These are phyloP conservation scores for Xanthoceras sorbifolium DNA, from an alignment of 345 rosid species.

Conservation along the genomic window DNA sequence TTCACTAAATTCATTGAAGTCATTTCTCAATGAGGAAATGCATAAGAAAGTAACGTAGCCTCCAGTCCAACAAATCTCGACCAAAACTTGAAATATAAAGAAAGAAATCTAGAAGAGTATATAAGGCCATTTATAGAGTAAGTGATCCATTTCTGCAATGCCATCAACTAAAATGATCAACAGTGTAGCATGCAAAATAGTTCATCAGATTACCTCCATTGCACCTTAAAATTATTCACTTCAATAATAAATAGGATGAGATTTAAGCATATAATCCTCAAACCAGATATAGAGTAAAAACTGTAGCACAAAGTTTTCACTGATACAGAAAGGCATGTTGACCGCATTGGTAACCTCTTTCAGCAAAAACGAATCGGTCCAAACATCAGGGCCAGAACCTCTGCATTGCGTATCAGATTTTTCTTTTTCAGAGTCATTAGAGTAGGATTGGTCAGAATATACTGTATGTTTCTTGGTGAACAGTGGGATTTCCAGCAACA, in stretches of 20 bases:
- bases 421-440: constrained; percentile 22
- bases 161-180: background rate
- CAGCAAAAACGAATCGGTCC: constrained; percentile 61
- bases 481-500: constrained; percentile 46
- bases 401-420: constrained; percentile 19
- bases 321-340: background rate
- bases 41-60: too few relatives aligned
- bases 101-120: background rate
- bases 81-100: background rate
- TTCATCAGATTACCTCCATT: background rate
- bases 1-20: too few relatives aligned
- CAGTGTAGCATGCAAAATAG: background rate
- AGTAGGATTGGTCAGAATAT: constrained; percentile 37
- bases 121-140: background rate
- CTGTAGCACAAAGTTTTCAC: background rate
- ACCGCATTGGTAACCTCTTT: constrained; percentile 49
- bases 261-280: background rate
- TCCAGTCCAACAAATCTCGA: background rate
- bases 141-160: background rate
- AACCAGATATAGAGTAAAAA: background rate
- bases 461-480: constrained; percentile 32
- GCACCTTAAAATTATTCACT: background rate
- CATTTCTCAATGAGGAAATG: too few relatives aligned
- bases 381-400: constrained; percentile 40
- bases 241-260: background rate